phyloP scores from a whole-genome alignment of 345 rosid species.

The Populus pruinosa region DNA sequence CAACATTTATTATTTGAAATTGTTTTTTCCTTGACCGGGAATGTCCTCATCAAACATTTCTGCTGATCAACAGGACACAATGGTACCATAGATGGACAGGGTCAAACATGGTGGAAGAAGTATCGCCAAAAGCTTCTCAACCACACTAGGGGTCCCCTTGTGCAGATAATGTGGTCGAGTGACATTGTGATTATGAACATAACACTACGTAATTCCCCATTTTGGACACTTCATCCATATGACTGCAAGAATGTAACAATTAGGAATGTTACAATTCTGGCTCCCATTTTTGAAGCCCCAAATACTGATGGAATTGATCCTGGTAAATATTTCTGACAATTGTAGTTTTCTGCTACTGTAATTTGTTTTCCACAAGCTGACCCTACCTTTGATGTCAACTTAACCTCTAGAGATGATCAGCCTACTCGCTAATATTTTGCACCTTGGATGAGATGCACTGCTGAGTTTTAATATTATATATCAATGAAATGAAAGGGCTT shows the following conservation, averaged over 20 bases:
- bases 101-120: slow-evolving; percentile 95
- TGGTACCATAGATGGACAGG: slow-evolving; percentile 96
- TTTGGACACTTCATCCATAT: slow-evolving; percentile 97
- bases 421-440: not conserved
- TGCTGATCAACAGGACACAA: slow-evolving; percentile 63
- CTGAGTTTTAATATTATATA: not conserved
- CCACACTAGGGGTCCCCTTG: slow-evolving; percentile 90
- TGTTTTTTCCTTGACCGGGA: not conserved
- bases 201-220: slow-evolving; percentile 87
- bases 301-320: slow-evolving; percentile 99
- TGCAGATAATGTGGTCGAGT: slow-evolving; percentile 94
- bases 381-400: slow-evolving; percentile 6
- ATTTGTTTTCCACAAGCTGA: not conserved
- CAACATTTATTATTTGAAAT: not conserved
- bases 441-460: not conserved
- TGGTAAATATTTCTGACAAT: slow-evolving; percentile 39
- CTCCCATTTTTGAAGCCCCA: slow-evolving; percentile 79
- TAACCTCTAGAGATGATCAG: not conserved
- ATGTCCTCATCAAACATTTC: slow-evolving; percentile 2
- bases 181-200: slow-evolving; percentile 72
- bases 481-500: not conserved
- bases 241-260: slow-evolving; percentile 90
- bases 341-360: slow-evolving; percentile 1
- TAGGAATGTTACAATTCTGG: slow-evolving; percentile 71
- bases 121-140: slow-evolving; percentile 89